Conservation (phyloP, 108 stramenopile species). For the Skeletonema grethae region DNA sequence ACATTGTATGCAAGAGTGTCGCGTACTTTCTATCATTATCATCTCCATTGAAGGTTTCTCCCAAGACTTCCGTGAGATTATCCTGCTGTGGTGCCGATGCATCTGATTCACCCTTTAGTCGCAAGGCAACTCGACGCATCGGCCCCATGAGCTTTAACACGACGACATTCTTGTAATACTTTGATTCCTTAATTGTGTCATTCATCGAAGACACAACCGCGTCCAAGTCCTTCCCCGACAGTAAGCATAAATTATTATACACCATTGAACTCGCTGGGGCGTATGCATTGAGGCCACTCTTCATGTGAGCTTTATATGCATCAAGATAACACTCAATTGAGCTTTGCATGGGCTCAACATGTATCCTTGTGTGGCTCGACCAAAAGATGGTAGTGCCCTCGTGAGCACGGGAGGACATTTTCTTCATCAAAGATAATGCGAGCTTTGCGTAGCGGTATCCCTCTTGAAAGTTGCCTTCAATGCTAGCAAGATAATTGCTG, state of each 20-base stretch:
- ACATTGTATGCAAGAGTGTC: too few relatives aligned
- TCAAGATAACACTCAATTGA: constrained; percentile 8
- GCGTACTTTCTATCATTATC: too few relatives aligned
- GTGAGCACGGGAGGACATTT: too few relatives aligned
- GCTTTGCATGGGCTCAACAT: constrained; percentile 8
- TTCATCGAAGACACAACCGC: background rate
- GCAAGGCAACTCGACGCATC: background rate
- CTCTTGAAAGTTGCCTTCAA: background rate
- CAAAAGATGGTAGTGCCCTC: background rate
- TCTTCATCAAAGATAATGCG: too few relatives aligned
- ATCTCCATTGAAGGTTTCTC: background rate
- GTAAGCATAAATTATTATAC: background rate
- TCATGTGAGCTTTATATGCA: constrained; percentile 2
- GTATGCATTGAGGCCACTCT: constrained; percentile 6
- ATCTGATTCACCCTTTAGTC: background rate
- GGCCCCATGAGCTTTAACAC: background rate
- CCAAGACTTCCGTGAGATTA: background rate
- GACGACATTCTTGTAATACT: background rate
- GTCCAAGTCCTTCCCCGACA: constrained; percentile 8
- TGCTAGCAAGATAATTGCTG: constrained; percentile 10
- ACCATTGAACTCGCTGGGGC: background rate
- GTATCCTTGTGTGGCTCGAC: background rate
- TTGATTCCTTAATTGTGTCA: background rate
- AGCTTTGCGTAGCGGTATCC: background rate
- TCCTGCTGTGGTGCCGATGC: background rate